phyloP scores from a whole-genome alignment of 1,139 yeast species.

The Schizosaccharomyces versatilis region DNA sequence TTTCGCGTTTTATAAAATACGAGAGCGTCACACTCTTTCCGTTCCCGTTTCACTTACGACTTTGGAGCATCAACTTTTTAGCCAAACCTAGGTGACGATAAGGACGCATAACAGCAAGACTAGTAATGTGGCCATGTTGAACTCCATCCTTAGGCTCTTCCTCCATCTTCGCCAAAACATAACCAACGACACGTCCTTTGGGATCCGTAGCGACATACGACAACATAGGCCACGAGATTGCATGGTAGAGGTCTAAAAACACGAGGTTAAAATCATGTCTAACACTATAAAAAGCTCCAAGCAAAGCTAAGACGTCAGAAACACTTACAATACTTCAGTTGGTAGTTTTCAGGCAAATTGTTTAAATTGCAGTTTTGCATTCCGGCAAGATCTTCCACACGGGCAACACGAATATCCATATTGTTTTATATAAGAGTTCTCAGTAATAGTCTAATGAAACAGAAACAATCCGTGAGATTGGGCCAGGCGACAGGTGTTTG shows the following conservation, averaged over 20 bases:
- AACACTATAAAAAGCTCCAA: no score
- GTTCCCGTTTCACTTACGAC: constrained; percentile 20
- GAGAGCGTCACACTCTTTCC: no score
- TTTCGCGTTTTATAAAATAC: no score
- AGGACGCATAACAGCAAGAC: constrained; percentile 83
- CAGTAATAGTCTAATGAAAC: neutral
- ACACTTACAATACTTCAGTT: constrained; percentile 42
- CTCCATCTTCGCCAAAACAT: constrained; percentile 88
- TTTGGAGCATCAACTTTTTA: constrained; percentile 76
- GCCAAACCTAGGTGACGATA: constrained; percentile 91
- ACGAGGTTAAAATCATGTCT: neutral
- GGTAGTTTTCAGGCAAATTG: constrained; percentile 85
- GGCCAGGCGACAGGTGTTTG: no score
- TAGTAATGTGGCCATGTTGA: constrained; percentile 87
- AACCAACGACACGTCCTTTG: constrained; percentile 52
- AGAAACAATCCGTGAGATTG: no score
- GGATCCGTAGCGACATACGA: constrained; percentile 70
- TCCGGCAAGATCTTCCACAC: constrained; percentile 66
- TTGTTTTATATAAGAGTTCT: neutral
- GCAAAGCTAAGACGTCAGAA: no score
- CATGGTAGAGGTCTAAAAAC: constrained; percentile 42
- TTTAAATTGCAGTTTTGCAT: constrained; percentile 33
- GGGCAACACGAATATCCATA: constrained; percentile 78
- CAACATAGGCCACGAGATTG: constrained; percentile 92
- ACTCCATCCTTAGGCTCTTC: constrained; percentile 63